phyloP scores from a whole-genome alignment of 108 stramenopile genomes.

The Cylindrotheca closterium region DNA sequence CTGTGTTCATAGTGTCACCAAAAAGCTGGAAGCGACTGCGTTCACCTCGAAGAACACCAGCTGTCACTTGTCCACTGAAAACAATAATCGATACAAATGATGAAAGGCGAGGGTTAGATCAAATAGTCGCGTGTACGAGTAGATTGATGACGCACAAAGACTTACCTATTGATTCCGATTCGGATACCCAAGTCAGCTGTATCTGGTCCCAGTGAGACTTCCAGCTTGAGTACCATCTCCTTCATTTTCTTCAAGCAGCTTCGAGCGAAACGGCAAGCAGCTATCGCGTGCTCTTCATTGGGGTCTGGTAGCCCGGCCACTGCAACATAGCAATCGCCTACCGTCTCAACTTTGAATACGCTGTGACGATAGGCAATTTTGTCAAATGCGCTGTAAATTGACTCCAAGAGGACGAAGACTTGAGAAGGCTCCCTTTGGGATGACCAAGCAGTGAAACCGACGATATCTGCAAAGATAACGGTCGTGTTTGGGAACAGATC shows the following conservation, averaged over 20 bases:
- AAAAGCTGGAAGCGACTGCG: constrained; percentile 15
- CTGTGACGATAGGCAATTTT: constrained; percentile 36
- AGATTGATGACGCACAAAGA: neutral
- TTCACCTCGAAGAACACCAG: constrained; percentile 15
- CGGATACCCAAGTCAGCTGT: constrained; percentile 31
- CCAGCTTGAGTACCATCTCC: neutral
- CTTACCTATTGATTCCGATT: constrained; percentile 35
- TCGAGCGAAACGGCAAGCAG: neutral
- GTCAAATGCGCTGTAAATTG: constrained; percentile 44
- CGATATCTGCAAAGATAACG: constrained; percentile 59
- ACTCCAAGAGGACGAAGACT: constrained; percentile 44
- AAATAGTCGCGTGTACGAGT: neutral
- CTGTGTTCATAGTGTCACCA: constrained; percentile 20
- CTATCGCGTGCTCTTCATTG: neutral
- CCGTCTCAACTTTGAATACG: constrained; percentile 54
- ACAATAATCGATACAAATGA: no score
- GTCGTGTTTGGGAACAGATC: constrained; percentile 48
- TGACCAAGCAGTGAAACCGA: constrained; percentile 28
- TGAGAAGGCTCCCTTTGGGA: constrained; percentile 26
- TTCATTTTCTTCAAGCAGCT: neutral
- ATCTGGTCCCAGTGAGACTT: constrained; percentile 1
- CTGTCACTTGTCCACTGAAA: constrained; percentile 8
- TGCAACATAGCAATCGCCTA: constrained; percentile 59
- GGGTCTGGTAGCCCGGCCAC: constrained; percentile 11
- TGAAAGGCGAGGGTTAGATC: neutral